Evolutionary conservation across 2,329 filamentous ascomycete genomes (phyloP), one percentile per base, ranked within the genome.

Genomic region (Phialocephala subalpina): DNA sequence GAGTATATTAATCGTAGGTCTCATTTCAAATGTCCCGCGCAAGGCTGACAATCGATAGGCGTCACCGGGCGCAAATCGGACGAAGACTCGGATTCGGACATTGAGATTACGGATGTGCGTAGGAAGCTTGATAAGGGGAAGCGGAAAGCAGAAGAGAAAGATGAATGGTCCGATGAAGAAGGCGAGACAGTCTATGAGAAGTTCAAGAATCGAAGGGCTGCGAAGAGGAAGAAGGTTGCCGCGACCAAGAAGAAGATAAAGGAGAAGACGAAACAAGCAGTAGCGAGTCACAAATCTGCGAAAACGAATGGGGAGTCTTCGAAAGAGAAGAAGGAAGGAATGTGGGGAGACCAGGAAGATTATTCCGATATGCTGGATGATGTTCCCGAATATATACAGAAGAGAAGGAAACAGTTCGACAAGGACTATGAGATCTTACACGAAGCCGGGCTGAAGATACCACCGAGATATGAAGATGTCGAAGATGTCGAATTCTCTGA

Each of bases 401-500:
- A 85, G 25, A 86, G 95, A n/a, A 86, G 91, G 27, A 81, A 78
- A n/a, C 79, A 83, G 25, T 94, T 97, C 73, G 90, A 96, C 62
- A 80, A 83, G 55, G 82, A 84, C n/a, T 81, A 80, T 56, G 82
- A 87, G 40, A 77, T 78, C 33, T 80, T 94, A 56, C 87, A 88
- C 64, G 86, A 91, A 63, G 87, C 86, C 6, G 93, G 91, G 0
- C 80, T 97, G 52, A 89, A 87, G 68, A 78, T 97, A 1, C 93
- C 96, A 0, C 96, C 96, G 0, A 86, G 87, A 58, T 97, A 91
- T 75, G 86, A 89, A 0, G 89, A 90, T 57, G 83, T 97, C 18
- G 86, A 89, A 0, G 89, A 90, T 57, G 83, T 97, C 18, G 84
- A 91, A 11, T 94, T 97, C 70, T 92, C 90, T 0, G 92, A 94